Conservation (phyloP, 306 rosid genomes). For the Alnus glutinosa region DNA sequence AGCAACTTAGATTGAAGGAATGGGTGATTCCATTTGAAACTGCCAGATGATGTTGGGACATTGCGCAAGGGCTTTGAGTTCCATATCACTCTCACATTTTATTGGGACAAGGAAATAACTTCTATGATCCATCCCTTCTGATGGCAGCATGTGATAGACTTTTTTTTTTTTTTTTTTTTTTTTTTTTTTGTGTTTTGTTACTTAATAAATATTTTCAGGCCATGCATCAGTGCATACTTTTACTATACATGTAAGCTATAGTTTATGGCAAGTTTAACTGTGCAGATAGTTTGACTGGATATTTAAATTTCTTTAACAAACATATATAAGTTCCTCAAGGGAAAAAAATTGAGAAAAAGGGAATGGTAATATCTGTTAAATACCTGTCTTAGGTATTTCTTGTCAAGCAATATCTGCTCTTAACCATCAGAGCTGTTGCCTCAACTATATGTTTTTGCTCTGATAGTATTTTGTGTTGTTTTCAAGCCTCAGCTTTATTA, state of each 20-base stretch:
- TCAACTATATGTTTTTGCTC: background rate
- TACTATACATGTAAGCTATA: no score
- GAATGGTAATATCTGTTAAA: background rate
- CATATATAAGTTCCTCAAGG: no score
- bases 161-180: background rate
- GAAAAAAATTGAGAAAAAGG: background rate
- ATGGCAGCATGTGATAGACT: background rate
- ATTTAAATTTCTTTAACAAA: no score
- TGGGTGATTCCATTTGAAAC: no score
- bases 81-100: background rate
- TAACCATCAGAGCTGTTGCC: background rate
- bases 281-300: no score
- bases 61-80: conserved; percentile 56
- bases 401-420: background rate
- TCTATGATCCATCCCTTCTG: no score
- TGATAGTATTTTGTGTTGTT: background rate
- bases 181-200: no score
- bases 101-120: conserved; percentile 33
- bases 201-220: no score
- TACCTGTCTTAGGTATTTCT: background rate
- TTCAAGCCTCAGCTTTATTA: background rate
- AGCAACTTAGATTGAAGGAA: background rate
- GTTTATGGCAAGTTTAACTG: no score
- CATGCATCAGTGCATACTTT: no score
- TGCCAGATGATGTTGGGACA: conserved; percentile 50